Evolutionary conservation across 2,329 filamentous ascomycete genomes (phyloP).

Genomic region (Nemania sp.): DNA sequence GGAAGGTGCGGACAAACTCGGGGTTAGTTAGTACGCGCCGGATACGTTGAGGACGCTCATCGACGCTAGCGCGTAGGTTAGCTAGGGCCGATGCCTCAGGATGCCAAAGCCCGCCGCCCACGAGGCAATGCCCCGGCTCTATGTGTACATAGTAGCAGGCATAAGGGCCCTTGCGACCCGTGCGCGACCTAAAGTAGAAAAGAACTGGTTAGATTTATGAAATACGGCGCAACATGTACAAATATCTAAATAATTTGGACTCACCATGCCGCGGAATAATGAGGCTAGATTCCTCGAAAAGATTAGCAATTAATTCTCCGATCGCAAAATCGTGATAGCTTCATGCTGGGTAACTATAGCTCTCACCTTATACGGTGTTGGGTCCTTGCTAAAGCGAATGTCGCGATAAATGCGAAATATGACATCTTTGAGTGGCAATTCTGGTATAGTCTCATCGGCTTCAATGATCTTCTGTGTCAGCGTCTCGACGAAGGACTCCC

Average conservation of each 20-base stretch:
- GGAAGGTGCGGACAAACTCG: constrained; percentile 72
- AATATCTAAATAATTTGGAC: background rate
- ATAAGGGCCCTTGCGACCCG: constrained; percentile 87
- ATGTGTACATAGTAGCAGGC: constrained; percentile 90
- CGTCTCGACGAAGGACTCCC: constrained; percentile 80
- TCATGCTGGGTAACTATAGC: background rate
- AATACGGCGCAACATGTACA: constrained; percentile 18
- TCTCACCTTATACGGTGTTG: constrained; percentile 85
- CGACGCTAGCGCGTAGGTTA: constrained; percentile 78
- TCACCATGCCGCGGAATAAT: constrained; percentile 86
- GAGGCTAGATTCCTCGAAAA: constrained; percentile 63
- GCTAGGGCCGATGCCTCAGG: constrained; percentile 76
- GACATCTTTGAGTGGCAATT: constrained; percentile 86
- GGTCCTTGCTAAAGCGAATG: constrained; percentile 84
- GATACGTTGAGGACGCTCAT: constrained; percentile 76
- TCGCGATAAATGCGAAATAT: constrained; percentile 91
- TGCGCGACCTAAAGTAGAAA: constrained; percentile 76
- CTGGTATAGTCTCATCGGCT: constrained; percentile 84
- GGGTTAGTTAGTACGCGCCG: constrained; percentile 73
- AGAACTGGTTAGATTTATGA: constrained; percentile 41
- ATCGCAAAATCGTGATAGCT: background rate
- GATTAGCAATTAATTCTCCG: constrained; percentile 15
- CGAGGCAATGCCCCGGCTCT: constrained; percentile 76
- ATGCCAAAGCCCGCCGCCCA: constrained; percentile 86
- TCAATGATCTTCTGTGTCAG: constrained; percentile 78